A percentile compares a stretch with the other conserved stretches of the same genome.
phyloP scores from a whole-genome alignment of 352 stramenopile species.

The Thraustochytrium striatum region DNA sequence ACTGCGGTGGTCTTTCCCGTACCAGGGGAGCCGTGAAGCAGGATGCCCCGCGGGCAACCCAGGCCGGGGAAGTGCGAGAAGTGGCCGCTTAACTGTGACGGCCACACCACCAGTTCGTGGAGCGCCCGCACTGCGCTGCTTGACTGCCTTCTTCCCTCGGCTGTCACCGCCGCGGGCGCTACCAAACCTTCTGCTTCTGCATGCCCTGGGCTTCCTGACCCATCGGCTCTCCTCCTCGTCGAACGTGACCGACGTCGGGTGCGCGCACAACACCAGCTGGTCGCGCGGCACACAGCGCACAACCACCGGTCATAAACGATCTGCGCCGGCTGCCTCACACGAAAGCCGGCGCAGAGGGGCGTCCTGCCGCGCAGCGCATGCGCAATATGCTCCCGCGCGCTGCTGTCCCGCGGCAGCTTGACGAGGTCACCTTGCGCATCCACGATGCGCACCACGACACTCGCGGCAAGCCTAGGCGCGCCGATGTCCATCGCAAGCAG shows the following conservation, averaged over 20 bases:
- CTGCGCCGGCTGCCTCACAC: too few species aligned
- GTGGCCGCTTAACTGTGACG: background rate
- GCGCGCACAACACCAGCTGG: too few species aligned
- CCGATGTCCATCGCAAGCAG: too few species aligned
- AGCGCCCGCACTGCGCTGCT: background rate
- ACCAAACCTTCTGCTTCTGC: background rate
- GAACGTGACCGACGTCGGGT: background rate
- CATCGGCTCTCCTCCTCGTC: background rate
- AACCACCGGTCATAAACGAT: too few species aligned
- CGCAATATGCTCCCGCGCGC: too few species aligned
- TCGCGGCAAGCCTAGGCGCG: too few species aligned
- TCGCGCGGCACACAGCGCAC: too few species aligned
- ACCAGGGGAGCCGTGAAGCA: conserved; percentile 33
- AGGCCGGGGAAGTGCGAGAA: background rate
- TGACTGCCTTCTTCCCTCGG: background rate
- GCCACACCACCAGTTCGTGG: conserved; percentile 18
- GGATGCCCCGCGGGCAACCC: conserved; percentile 8
- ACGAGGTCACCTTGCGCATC: too few species aligned
- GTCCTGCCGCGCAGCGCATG: too few species aligned
- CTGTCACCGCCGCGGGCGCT: background rate
- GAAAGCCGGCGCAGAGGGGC: too few species aligned
- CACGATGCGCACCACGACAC: too few species aligned
- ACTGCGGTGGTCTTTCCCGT: conserved; percentile 35
- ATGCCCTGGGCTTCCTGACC: background rate
- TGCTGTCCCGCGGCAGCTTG: too few species aligned